These are phyloP conservation scores for Colletotrichum tropicale DNA, from an alignment of 2,329 filamentous ascomycete genomes.

Conservation along the genomic window DNA sequence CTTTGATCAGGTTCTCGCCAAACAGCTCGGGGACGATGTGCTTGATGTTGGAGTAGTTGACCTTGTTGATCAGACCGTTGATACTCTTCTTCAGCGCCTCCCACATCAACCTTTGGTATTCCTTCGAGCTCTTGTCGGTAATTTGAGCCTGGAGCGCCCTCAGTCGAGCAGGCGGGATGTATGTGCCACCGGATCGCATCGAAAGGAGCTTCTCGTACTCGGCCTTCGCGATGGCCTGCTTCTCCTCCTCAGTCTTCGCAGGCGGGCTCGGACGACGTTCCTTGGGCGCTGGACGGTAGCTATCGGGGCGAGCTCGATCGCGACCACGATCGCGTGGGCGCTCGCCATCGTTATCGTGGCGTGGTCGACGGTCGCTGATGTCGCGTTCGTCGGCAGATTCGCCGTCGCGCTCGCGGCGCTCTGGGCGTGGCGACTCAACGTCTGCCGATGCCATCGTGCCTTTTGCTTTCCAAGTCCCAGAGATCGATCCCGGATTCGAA, in stretches of 20 bases:
- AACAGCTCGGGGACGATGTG: constrained; percentile 96
- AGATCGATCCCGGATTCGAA: neutral
- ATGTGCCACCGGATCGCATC: constrained; percentile 94
- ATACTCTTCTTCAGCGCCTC: constrained; percentile 98
- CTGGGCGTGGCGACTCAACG: constrained; percentile 43
- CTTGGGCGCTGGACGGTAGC: constrained; percentile 49
- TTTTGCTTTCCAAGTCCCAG: neutral
- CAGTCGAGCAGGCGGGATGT: constrained; percentile 91
- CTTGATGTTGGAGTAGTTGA: constrained; percentile 98
- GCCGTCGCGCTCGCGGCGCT: constrained; percentile 28
- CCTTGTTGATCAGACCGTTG: constrained; percentile 98
- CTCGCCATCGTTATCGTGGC: constrained; percentile 28
- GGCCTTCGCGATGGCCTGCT: constrained; percentile 85
- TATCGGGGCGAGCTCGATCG: constrained; percentile 52
- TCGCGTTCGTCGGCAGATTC: constrained; percentile 29
- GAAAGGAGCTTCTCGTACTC: constrained; percentile 92
- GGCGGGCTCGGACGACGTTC: constrained; percentile 38
- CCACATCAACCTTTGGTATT: constrained; percentile 99
- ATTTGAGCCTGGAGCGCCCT: constrained; percentile 94
- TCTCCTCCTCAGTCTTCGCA: constrained; percentile 74
- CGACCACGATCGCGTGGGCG: constrained; percentile 23
- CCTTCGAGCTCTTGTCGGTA: constrained; percentile 93
- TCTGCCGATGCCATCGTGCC: constrained; percentile 50
- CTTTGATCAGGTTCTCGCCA: constrained; percentile 89
- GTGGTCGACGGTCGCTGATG: constrained; percentile 53